These are phyloP conservation scores for Cadophora sp. DNA, from an alignment of 2,329 filamentous ascomycete species.

Conservation along the genomic window DNA sequence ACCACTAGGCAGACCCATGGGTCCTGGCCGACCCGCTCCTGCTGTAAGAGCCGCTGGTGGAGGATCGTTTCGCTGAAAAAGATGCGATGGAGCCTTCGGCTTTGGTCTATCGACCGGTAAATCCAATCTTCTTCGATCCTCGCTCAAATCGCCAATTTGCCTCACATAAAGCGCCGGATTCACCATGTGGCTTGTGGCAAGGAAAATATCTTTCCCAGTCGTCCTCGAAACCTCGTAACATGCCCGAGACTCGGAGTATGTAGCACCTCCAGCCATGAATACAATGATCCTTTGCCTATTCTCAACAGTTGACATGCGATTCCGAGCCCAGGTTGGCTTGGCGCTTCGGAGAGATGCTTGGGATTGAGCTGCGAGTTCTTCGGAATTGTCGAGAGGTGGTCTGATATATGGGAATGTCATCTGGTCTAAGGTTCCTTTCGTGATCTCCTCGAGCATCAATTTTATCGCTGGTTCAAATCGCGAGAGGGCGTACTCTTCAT, in stretches of 20 bases:
- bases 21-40: slow-evolving; percentile 26
- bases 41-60: slow-evolving; percentile 51
- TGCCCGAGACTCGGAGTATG: slow-evolving; percentile 85
- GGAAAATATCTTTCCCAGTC: slow-evolving; percentile 81
- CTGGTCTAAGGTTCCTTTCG: slow-evolving; percentile 71
- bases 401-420: slow-evolving; percentile 75
- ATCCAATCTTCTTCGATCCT: slow-evolving; percentile 76
- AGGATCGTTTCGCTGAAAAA: slow-evolving; percentile 76
- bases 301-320: slow-evolving; percentile 75
- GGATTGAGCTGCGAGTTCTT: slow-evolving; percentile 59
- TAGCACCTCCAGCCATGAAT: slow-evolving; percentile 94
- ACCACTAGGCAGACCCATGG: slow-evolving; percentile 28
- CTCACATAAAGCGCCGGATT: slow-evolving; percentile 83
- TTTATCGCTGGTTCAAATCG: slow-evolving; percentile 85
- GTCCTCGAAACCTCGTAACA: slow-evolving; percentile 86
- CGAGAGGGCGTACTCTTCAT: slow-evolving; percentile 84
- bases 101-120: slow-evolving; percentile 82
- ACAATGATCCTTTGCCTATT: slow-evolving; percentile 90
- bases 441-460: slow-evolving; percentile 78
- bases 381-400: slow-evolving; percentile 68
- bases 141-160: slow-evolving; percentile 80
- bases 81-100: slow-evolving; percentile 81
- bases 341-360: slow-evolving; percentile 85
- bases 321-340: slow-evolving; percentile 94
- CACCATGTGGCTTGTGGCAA: slow-evolving; percentile 91